Base-by-base conservation (phyloP, 2,329 filamentous ascomycete genomes). In the Colletotrichum noveboracense region DNA sequence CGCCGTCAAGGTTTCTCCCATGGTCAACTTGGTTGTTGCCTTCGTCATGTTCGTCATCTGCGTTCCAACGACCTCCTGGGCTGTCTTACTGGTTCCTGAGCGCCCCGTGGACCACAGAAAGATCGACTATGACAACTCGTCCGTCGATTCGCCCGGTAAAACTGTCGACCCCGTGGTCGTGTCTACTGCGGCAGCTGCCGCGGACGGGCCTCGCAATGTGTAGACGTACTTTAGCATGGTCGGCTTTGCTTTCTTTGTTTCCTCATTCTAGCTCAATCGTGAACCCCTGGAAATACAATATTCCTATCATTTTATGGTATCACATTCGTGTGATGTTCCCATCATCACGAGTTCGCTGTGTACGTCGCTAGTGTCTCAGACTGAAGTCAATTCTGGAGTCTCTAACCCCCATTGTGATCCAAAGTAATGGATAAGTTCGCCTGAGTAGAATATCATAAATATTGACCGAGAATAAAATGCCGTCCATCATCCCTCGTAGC, bases 1-100 rank as follows among this genome's bases (percentile, higher is more conserved):
- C 4, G 87, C 88, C 0, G 83, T 84, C 3, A 84, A 86, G 75
- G 83, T 88, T 2, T 79, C 82, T 52, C 87, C 87, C 1, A 88
- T 89, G 82, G 83, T 87, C 13, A 89, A 89, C 71, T 80, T 90
- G 28, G 82, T 88, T 43, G 80, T 89, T 7, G 85, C 88, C 0
- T 87, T 88, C 76, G 86, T 83, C 58, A 87, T 89, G 86, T 89
- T 89, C 69, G 82, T 79, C 4, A 77, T 89, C 13, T 83, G 83
- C 10, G 82, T 87, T 2, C 85, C 85, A 3, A 80, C 84, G 0
- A 86, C 85, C 0, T 81, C 83, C 0, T 79, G 78, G 28, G 84
- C 82, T 0, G 83, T 85, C 8, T 81, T 83, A 3, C 74, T 86
- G 14, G 84, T 86, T 0, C 85, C 85, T 3, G 85, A 86, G 67